Evolutionary conservation across 805 yeast genomes (phyloP), one percentile per base, ranked within the genome.

Genomic region (Myxozyma neotropica): DNA sequence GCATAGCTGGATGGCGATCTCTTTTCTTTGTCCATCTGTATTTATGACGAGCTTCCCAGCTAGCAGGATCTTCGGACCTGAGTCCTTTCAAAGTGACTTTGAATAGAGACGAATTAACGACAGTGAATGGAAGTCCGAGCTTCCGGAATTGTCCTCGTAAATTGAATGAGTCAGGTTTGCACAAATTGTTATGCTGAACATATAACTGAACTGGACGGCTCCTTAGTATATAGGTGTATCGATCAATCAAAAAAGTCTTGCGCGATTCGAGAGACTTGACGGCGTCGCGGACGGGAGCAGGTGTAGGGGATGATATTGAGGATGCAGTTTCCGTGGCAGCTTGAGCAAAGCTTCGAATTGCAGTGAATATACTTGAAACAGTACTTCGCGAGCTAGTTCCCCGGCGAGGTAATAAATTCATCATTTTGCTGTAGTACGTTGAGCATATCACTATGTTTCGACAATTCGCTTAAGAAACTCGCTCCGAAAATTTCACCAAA

Each of bases 171-270:
- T 94, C 98, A 13, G 74, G 68, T 66, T 89, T 85, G 57, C 82
- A 73, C 67, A 92, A 75, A 72, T 91, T 91, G 72, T 90, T 89
- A 76, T 89, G 93, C 75, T 94, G 99, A 4, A 85, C 82, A 67
- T 89, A 85, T 56, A 93, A 78, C 13, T 92, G 78, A 46, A 92
- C 84, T 39, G 89, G 85, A 72, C 84, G 83, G 29, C 74, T 77
- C 58, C 85, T 84, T 75, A 90, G 80, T 63, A 90, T 72, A 63
- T 86, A 75, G 61, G 89, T 83, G 78, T 93, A 93, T 66, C 82
- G 78, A 73, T 93, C 96, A 63, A 93, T 78, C 64, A 93, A 78
- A 68, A 84, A 91, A 0, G 97, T 91, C 77, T 93, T 93, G 76
- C 97, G 84, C 3, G 93, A 85, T 42, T 79, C 80, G 46, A 78